phyloP scores from a whole-genome alignment of 1,139 yeast genomes.

The Sugiyamaella grinbergsii region DNA sequence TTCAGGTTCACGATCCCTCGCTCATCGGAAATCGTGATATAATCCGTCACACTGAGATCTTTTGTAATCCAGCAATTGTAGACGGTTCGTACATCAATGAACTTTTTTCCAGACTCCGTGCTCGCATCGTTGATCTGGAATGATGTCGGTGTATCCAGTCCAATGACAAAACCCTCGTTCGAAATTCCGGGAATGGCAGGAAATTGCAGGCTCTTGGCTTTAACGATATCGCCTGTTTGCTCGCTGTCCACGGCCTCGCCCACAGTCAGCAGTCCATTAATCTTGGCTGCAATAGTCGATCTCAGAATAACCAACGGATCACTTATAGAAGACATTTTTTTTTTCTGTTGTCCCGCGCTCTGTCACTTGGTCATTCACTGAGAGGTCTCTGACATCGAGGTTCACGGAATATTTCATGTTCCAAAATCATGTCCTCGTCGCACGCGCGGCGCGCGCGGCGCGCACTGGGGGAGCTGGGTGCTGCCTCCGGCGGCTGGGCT shows the following conservation, averaged over 20 bases:
- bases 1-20: slow-evolving; percentile 69
- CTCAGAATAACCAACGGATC: slow-evolving; percentile 36
- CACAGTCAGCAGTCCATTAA: slow-evolving; percentile 26
- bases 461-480: too few species aligned
- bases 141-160: slow-evolving; percentile 54
- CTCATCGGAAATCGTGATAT: slow-evolving; percentile 70
- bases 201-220: slow-evolving; percentile 31
- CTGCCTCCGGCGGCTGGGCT: slow-evolving; percentile 14
- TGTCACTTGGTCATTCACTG: not conserved
- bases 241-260: slow-evolving; percentile 24
- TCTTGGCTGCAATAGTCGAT: slow-evolving; percentile 34
- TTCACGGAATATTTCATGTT: too few species aligned
- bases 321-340: slow-evolving; percentile 17
- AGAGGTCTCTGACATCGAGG: too few species aligned
- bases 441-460: slow-evolving; percentile 14
- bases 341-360: not conserved
- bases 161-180: slow-evolving; percentile 28
- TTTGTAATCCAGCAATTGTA: slow-evolving; percentile 80
- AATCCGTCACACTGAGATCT: slow-evolving; percentile 79
- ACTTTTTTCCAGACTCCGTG: slow-evolving; percentile 26
- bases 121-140: slow-evolving; percentile 54
- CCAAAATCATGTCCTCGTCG: not conserved
- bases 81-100: slow-evolving; percentile 60
- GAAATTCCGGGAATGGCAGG: slow-evolving; percentile 33
- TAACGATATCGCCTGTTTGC: slow-evolving; percentile 30